A percentile compares a stretch with the other conserved stretches of the same genome.
phyloP scores from a whole-genome alignment of 2,329 filamentous ascomycete species.

The Eutypa lata region DNA sequence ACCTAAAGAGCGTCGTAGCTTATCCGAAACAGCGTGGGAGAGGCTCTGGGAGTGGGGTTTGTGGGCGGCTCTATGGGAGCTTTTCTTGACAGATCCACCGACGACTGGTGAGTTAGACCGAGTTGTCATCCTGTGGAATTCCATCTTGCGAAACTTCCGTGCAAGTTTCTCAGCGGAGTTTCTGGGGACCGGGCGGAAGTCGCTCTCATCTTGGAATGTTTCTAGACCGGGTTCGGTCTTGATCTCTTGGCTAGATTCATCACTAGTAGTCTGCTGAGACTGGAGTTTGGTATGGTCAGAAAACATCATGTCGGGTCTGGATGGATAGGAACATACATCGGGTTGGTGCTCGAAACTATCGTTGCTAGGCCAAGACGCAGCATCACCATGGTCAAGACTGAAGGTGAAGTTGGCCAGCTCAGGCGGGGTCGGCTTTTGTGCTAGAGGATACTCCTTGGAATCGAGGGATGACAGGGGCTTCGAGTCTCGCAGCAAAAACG shows the following conservation, averaged over 20 bases:
- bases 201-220: slow-evolving; percentile 24
- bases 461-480: slow-evolving; percentile 71
- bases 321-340: slow-evolving; percentile 18
- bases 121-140: slow-evolving; percentile 25
- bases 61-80: slow-evolving; percentile 23
- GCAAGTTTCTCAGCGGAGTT: slow-evolving; percentile 22
- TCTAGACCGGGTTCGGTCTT: slow-evolving; percentile 32
- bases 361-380: slow-evolving; percentile 32
- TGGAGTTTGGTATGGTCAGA: slow-evolving; percentile 17
- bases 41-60: slow-evolving; percentile 26
- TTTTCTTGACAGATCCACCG: slow-evolving; percentile 25
- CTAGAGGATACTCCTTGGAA: slow-evolving; percentile 85
- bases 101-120: slow-evolving; percentile 32
- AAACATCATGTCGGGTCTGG: slow-evolving; percentile 4
- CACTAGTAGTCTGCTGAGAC: slow-evolving; percentile 19
- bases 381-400: slow-evolving; percentile 59
- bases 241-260: slow-evolving; percentile 20
- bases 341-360: slow-evolving; percentile 16
- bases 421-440: slow-evolving; percentile 75
- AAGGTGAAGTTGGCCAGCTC: slow-evolving; percentile 77
- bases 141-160: slow-evolving; percentile 31
- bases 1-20: slow-evolving; percentile 35
- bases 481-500: slow-evolving; percentile 74
- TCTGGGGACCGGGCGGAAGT: slow-evolving; percentile 20
- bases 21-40: slow-evolving; percentile 32